Evolutionary conservation across 805 yeast genomes (phyloP).

Genomic region (Hyphopichia homilentoma): DNA sequence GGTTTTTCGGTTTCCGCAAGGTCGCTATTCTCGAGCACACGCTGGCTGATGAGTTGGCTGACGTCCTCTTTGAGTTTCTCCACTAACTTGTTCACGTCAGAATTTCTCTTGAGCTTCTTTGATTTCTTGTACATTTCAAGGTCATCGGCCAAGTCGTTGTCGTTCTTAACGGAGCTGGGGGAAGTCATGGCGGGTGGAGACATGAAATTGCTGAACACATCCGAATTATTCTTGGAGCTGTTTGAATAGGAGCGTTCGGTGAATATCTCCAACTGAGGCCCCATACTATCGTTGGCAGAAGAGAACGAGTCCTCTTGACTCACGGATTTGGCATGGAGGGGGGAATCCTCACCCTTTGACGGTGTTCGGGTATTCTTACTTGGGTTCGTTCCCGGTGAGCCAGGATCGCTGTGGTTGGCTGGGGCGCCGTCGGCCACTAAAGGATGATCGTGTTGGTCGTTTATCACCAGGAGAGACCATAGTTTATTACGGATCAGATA

Average conservation of each 20-base stretch:
- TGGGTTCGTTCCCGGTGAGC: no score
- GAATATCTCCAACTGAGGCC: no score
- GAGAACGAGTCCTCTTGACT: no score
- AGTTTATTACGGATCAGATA: conserved; percentile 46
- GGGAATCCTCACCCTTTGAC: no score
- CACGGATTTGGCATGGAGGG: no score
- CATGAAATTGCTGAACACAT: background rate
- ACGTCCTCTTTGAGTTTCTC: conserved; percentile 6
- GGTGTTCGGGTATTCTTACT: no score
- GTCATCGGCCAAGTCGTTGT: conserved; percentile 1
- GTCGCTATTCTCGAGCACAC: conserved; percentile 6
- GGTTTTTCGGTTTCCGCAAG: conserved; percentile 9
- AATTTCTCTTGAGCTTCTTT: no score
- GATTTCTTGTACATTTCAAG: background rate
- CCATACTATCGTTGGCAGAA: no score
- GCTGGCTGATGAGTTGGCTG: conserved; percentile 4
- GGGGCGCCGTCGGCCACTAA: no score
- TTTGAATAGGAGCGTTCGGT: no score
- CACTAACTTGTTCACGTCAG: no score
- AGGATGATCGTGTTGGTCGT: conserved; percentile 56
- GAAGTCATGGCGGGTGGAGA: background rate
- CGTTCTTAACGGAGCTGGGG: background rate
- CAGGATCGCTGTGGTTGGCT: no score
- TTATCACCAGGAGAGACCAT: conserved; percentile 61
- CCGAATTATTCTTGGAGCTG: background rate